Percentiles rank a stretch among this genome's conserved stretches.
phyloP scores from a whole-genome alignment of 148 eudicot species.

The Fagopyrum tataricum region DNA sequence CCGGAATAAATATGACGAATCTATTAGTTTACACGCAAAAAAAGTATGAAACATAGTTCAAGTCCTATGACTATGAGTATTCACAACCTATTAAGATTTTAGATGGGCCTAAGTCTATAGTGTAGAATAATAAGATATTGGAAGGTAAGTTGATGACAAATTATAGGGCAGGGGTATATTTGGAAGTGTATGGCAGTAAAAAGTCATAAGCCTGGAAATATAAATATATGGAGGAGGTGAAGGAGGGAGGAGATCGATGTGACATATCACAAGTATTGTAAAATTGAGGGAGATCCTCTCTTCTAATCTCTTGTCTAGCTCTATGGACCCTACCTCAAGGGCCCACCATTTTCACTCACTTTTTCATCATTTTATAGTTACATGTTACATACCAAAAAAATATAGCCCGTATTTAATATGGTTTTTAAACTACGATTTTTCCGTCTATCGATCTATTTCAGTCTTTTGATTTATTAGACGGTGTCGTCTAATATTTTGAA shows the following conservation, averaged over 20 bases:
- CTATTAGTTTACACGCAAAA: too few relatives aligned
- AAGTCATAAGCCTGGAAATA: constrained; percentile 7
- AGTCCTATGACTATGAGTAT: too few relatives aligned
- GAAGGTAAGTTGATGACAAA: background rate
- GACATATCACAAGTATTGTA: constrained; percentile 42
- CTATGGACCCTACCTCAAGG: constrained; percentile 10
- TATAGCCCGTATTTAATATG: too few relatives aligned
- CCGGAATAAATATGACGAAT: too few relatives aligned
- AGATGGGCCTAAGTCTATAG: background rate
- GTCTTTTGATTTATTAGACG: too few relatives aligned
- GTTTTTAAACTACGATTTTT: too few relatives aligned
- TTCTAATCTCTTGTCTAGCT: constrained; percentile 15
- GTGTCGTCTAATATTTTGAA: too few relatives aligned
- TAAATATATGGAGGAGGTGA: background rate
- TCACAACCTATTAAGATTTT: too few relatives aligned
- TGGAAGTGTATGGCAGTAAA: constrained; percentile 14
- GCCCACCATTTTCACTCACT: background rate
- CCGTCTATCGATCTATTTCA: too few relatives aligned
- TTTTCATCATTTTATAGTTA: background rate
- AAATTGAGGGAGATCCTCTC: constrained; percentile 64
- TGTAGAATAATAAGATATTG: background rate
- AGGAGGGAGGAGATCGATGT: constrained; percentile 21
- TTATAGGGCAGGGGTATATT: constrained; percentile 2
- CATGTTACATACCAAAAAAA: too few relatives aligned
- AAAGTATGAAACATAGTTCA: too few relatives aligned